Evolutionary conservation across 1,284 basidiomycete species (phyloP).

Genomic region (Ceratobasidium sp.): DNA sequence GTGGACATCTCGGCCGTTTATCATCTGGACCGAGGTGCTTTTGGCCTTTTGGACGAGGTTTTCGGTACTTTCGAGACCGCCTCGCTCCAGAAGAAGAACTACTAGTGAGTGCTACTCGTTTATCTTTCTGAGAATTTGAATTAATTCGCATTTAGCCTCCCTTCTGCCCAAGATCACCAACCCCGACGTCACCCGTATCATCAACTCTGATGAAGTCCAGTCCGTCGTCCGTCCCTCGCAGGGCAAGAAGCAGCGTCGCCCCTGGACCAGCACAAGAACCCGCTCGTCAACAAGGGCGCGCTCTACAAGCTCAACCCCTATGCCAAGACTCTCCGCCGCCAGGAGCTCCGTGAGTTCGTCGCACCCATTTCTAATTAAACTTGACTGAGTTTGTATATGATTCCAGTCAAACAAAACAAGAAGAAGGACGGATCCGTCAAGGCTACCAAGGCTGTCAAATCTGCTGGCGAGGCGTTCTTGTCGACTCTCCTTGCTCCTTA

Average conservation of each 20-base stretch:
- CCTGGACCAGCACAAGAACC: conserved; percentile 99
- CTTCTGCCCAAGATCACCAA: conserved; percentile 95
- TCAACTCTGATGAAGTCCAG: conserved; percentile 98
- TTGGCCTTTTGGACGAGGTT: conserved; percentile 90
- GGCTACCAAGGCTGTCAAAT: conserved; percentile 64
- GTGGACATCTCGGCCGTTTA: conserved; percentile 98
- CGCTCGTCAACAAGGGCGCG: conserved; percentile 92
- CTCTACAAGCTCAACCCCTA: conserved; percentile 99
- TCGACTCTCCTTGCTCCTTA: conserved; percentile 85
- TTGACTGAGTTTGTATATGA: conserved; percentile 5
- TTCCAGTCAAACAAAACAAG: conserved; percentile 73
- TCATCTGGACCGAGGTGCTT: conserved; percentile 99
- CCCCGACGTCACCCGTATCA: conserved; percentile 96
- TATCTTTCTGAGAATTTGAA: conserved; percentile 31
- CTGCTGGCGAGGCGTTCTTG: conserved; percentile 87
- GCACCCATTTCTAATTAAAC: neutral
- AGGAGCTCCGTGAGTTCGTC: conserved; percentile 73
- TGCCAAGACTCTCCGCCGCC: conserved; percentile 90
- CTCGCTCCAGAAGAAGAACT: conserved; percentile 91
- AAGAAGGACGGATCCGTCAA: conserved; percentile 71
- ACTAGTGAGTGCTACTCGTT: conserved; percentile 62
- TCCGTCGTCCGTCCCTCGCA: conserved; percentile 90
- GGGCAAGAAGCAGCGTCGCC: conserved; percentile 83
- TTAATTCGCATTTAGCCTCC: conserved; percentile 63
- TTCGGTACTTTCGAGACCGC: conserved; percentile 92